phyloP scores from a whole-genome alignment of 2,329 filamentous ascomycete genomes.

The Penicillium griseofulvum region DNA sequence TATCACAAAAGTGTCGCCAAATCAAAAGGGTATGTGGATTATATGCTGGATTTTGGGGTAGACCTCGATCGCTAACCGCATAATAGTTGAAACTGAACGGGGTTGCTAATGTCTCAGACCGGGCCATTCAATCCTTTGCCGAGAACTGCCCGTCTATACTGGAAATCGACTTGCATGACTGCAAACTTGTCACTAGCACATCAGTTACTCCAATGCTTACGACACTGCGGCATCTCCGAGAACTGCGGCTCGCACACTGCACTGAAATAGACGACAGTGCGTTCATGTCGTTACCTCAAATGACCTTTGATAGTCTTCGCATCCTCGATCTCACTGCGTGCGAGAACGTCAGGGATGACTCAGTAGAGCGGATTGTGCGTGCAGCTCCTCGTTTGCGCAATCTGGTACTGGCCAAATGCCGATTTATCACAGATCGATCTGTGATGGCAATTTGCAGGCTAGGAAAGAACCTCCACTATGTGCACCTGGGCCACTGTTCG shows the following conservation, averaged over 20 bases:
- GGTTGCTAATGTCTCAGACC: conserved; percentile 79
- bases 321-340: conserved; percentile 94
- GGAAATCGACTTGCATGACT: conserved; percentile 92
- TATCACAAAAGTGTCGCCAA: conserved; percentile 79
- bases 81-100: conserved; percentile 86
- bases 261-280: conserved; percentile 81
- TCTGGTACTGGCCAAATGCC: conserved; percentile 89
- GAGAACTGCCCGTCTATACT: conserved; percentile 86
- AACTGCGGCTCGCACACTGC: conserved; percentile 84
- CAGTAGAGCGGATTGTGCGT: conserved; percentile 82
- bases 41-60: background rate
- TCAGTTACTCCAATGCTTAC: conserved; percentile 78
- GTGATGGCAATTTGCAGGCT: conserved; percentile 84
- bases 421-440: conserved; percentile 83
- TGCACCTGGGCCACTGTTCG: conserved; percentile 90
- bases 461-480: conserved; percentile 94
- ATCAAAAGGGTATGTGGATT: conserved; percentile 72
- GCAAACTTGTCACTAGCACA: conserved; percentile 73
- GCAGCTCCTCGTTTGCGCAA: conserved; percentile 86
- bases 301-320: conserved; percentile 78
- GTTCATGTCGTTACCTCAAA: conserved; percentile 66
- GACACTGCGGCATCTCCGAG: conserved; percentile 78
- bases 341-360: conserved; percentile 75
- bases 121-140: conserved; percentile 80
- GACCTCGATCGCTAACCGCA: background rate